Base-by-base conservation (phyloP, 1,139 yeast species). In the Arxiozyma slooffiae region DNA sequence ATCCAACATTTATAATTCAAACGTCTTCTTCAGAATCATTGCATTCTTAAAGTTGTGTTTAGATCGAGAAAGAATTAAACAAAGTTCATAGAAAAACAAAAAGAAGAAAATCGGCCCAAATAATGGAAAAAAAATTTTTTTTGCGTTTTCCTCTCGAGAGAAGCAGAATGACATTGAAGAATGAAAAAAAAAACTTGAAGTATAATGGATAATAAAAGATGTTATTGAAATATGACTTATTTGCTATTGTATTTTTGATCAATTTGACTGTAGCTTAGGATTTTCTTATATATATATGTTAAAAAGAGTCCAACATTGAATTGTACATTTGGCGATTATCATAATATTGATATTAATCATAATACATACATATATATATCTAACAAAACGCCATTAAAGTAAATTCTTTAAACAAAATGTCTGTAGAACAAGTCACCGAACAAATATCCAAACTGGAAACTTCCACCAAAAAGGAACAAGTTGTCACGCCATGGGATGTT, bases 401-500 rank as follows among this genome's bases (percentile, higher is more conserved):
- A 4, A n/a, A 22, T 18, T 23, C 14, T n/a, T 16, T 38, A 24
- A 23, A 8, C 37, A 48, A 21, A 24, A 50, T 54, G 55, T 39
- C 52, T 41, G 57, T 55, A 17, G 56, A 55, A 14, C 53, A 59
- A 47, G 51, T 57, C 24, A 52, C 60, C 9, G 54, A 61, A 44
- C 53, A 52, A 39, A 50, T 60, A 4, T 50, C 53, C 4, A 52
- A 55, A 14, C 44, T 61, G 24, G 53, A 56, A 22, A 49, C 55
- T 36, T 7, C 44, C 16, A 45, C 40, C 24, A 44, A 52, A 41
- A 59, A 76, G 46, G 90, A 81, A 51, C 95, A 86, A 67, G 76
- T 75, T 48, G 79, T 94, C 58, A 94, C 98, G 0, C 98, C 98
- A 46, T 92, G 98, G 97, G 97, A 92, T 67, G 99, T 94, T 26